Evolutionary conservation across 495 filamentous ascomycete genomes (phyloP), one percentile per base, ranked within the genome.

Genomic region (Viridothelium virens): DNA sequence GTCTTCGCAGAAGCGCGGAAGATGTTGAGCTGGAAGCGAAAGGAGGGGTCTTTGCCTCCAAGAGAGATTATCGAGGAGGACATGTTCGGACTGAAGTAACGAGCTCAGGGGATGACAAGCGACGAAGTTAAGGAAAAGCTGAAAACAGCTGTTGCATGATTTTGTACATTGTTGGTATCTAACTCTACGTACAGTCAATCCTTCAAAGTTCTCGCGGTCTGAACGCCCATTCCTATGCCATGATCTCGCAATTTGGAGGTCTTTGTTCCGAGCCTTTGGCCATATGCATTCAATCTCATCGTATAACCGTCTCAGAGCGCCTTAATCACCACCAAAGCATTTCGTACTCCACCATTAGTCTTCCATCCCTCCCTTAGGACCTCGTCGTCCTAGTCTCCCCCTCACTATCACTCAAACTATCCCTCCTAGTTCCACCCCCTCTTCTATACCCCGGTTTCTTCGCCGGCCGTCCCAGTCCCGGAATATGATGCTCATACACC

Each of bases 401-500:
- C 4, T 82, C 81, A 69, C 81, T 86, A 71, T 84, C 85, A 75
- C 79, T 85, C 71, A 83, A 74, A 75, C 81, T 85, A 69, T 77
- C 78, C 72, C 73, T 75, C 72, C 71, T 77, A 47, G 74, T 74
- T 74, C 78, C 76, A 71, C 71, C 79, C 69, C 78, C 80, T 72
- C 76, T 78, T 75, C 78, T 70, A 77, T 79, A 76, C 36, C 83
- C 83, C 64, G 38, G 80, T 71, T 59, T 76, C 71, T 12, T 78
- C 75, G 65, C 81, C 78, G 38, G 79, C 66, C 79, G 78, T 39
- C 81, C 86, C 71, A 92, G 75, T 1, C 90, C 90, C 0, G 91
- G 89, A 69, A 93, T 90, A 1, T 87, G 81, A 75, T 92, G 90
- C 67, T 82, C 84, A 74, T 96, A 96, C 61, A 83, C 85, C 80